Conservation (phyloP, 768 basidiomycete genomes). For the Leucocoprinus birnbaumii region DNA sequence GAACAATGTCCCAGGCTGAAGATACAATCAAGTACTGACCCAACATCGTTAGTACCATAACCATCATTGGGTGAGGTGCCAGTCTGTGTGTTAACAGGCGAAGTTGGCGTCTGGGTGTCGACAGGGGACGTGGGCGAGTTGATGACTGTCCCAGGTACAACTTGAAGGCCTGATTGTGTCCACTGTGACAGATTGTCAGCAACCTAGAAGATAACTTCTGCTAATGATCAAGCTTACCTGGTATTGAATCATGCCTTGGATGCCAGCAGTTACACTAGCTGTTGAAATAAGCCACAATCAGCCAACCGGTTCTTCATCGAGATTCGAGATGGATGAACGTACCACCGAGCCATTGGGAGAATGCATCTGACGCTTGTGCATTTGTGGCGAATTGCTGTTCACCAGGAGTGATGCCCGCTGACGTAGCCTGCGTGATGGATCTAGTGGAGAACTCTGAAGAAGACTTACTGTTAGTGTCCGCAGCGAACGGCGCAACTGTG, state of each 20-base stretch:
- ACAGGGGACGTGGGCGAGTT: conserved; percentile 19
- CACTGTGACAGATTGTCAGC: conserved; percentile 29
- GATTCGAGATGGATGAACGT: conserved; percentile 19
- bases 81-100: conserved; percentile 28
- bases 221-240: conserved; percentile 32
- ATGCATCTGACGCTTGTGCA: conserved; percentile 47
- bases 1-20: background rate
- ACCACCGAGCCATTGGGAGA: conserved; percentile 50
- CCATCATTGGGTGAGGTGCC: conserved; percentile 63
- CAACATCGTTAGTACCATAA: conserved; percentile 42
- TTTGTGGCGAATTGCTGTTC: conserved; percentile 45
- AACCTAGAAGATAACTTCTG: background rate
- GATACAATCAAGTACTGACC: conserved; percentile 24
- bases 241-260: conserved; percentile 44
- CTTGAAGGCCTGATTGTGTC: conserved; percentile 50
- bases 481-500: conserved; percentile 35
- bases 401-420: conserved; percentile 6
- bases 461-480: conserved; percentile 19
- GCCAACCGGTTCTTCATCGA: background rate
- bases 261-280: conserved; percentile 39
- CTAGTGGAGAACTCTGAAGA: background rate
- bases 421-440: background rate
- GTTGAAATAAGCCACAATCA: background rate
- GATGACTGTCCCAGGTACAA: conserved; percentile 43
- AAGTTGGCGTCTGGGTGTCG: conserved; percentile 29